Conservation (phyloP, 2,329 filamentous ascomycete genomes). For the Elsinoe perseae region DNA sequence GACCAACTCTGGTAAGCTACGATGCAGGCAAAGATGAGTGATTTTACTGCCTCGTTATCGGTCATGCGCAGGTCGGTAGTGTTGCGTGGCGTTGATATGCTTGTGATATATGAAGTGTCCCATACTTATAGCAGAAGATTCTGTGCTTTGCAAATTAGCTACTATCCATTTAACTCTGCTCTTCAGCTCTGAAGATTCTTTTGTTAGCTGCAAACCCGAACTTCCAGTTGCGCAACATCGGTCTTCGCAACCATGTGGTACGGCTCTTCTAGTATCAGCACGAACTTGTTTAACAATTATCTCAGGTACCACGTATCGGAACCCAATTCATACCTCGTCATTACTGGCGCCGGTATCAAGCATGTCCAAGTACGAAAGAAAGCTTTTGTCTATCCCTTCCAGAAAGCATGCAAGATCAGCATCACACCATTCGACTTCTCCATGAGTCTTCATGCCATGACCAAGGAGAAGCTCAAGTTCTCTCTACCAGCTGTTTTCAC, state of each 20-base stretch:
- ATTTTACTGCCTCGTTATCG: not conserved
- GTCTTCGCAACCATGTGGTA: conserved; percentile 10
- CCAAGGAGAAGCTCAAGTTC: conserved; percentile 78
- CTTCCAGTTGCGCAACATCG: no score
- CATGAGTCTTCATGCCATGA: conserved; percentile 81
- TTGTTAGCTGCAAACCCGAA: no score
- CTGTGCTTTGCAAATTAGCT: no score
- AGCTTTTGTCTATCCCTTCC: conserved; percentile 62
- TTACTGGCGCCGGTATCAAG: conserved; percentile 70
- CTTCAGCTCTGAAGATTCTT: no score
- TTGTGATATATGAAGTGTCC: not conserved
- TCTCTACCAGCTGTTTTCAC: conserved; percentile 77
- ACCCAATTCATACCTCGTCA: conserved; percentile 77
- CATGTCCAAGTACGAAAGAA: conserved; percentile 73
- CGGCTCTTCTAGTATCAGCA: not conserved
- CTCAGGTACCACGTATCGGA: conserved; percentile 57
- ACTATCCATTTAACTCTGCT: no score
- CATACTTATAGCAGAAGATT: not conserved
- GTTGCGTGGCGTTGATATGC: not conserved
- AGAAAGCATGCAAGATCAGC: conserved; percentile 47
- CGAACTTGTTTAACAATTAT: not conserved
- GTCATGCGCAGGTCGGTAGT: not conserved
- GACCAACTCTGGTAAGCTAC: not conserved
- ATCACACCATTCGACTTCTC: conserved; percentile 62
- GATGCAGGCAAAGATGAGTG: not conserved